Conservation (phyloP, 1,139 yeast species). For the Pichia sp. region DNA sequence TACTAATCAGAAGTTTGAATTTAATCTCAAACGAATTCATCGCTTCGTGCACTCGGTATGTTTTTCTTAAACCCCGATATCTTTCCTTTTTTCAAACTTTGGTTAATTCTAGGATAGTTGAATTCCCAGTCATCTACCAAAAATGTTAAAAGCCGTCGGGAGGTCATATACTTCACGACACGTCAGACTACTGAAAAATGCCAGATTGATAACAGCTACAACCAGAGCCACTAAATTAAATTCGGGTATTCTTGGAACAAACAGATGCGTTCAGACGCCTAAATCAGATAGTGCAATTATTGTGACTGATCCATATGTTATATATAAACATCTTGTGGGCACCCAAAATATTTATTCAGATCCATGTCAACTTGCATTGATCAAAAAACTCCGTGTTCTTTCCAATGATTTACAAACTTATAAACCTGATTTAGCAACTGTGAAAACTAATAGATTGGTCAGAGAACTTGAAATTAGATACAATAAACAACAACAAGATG, state of each 20-base stretch:
- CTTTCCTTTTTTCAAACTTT: too few relatives aligned
- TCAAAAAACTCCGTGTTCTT: conserved; percentile 12
- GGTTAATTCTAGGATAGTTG: too few relatives aligned
- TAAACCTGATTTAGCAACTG: conserved; percentile 47
- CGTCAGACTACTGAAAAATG: too few relatives aligned
- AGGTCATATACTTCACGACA: too few relatives aligned
- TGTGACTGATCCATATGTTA: conserved; percentile 57
- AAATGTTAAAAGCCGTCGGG: too few relatives aligned
- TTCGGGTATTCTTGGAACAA: conserved; percentile 7
- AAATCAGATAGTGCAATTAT: conserved; percentile 27
- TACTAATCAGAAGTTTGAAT: too few relatives aligned
- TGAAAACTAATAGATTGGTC: conserved; percentile 43
- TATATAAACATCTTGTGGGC: conserved; percentile 50
- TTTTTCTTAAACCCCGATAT: neutral
- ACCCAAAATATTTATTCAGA: conserved; percentile 50
- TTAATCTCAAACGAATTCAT: too few relatives aligned
- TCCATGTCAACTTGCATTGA: conserved; percentile 41
- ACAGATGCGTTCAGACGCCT: neutral
- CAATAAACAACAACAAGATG: conserved; percentile 15
- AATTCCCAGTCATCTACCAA: too few relatives aligned
- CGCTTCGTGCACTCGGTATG: too few relatives aligned
- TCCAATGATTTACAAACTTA: conserved; percentile 42
- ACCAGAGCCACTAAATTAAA: neutral
- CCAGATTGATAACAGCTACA: neutral
- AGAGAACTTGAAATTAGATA: conserved; percentile 41